Percentiles rank a stretch among this genome's conserved stretches.
Conservation (phyloP, 2,329 filamentous ascomycete genomes). For the Helotiales sp. region DNA sequence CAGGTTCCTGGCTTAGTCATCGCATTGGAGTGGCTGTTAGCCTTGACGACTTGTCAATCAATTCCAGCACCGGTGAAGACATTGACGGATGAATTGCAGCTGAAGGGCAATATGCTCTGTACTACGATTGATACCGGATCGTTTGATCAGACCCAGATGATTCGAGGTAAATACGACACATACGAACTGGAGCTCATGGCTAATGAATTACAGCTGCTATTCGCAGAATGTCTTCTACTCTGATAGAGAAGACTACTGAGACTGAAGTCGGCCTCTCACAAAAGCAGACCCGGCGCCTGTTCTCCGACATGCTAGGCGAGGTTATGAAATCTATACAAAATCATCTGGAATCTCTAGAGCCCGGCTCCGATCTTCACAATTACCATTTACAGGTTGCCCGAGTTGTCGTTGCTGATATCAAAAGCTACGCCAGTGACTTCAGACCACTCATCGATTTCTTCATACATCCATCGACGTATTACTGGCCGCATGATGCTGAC, state of each 20-base stretch:
- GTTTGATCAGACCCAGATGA: conserved; percentile 15
- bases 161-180: conserved; percentile 16
- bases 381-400: conserved; percentile 36
- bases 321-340: conserved; percentile 37
- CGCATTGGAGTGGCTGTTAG: conserved; percentile 58
- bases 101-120: conserved; percentile 25
- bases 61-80: conserved; percentile 37
- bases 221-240: conserved; percentile 26
- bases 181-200: background rate
- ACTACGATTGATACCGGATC: conserved; percentile 4
- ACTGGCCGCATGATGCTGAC: conserved; percentile 40
- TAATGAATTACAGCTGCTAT: conserved; percentile 17
- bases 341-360: conserved; percentile 32
- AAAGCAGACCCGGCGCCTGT: conserved; percentile 24
- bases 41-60: conserved; percentile 54
- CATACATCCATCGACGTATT: conserved; percentile 32
- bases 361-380: conserved; percentile 26
- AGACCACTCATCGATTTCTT: conserved; percentile 38
- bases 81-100: conserved; percentile 48
- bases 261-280: conserved; percentile 21
- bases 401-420: conserved; percentile 33
- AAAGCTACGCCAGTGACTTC: conserved; percentile 37
- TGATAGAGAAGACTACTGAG: conserved; percentile 24
- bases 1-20: conserved; percentile 45
- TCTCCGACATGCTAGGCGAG: conserved; percentile 33